These are phyloP conservation scores for Solanum pennellii DNA, from an alignment of 257 asterid species.

Conservation along the genomic window DNA sequence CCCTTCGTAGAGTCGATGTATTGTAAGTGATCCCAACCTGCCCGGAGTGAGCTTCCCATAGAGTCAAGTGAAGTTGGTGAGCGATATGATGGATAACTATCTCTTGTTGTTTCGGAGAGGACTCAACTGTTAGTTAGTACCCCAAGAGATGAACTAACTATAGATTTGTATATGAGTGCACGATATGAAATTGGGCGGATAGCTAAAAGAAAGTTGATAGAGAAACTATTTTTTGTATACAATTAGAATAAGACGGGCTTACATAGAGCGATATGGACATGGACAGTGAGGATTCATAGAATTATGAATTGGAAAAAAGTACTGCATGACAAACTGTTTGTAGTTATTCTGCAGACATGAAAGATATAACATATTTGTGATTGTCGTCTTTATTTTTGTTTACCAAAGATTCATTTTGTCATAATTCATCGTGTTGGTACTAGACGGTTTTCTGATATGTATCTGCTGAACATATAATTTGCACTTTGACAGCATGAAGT, in stretches of 20 bases:
- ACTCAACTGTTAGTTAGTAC: background rate
- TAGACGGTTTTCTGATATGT: background rate
- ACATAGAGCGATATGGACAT: background rate
- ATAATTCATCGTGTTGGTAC: background rate
- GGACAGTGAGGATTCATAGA: background rate
- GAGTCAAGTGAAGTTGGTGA: background rate
- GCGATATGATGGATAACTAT: background rate
- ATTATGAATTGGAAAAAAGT: background rate
- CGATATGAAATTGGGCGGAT: background rate
- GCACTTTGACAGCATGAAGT: constrained; percentile 50
- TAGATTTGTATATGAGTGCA: background rate
- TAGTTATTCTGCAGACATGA: background rate
- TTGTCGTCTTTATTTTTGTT: background rate
- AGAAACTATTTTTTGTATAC: background rate
- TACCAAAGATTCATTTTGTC: background rate
- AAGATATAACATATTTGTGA: background rate
- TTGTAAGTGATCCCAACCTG: background rate
- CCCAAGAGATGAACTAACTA: background rate
- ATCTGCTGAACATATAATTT: background rate
- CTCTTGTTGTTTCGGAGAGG: background rate
- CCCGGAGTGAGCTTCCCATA: background rate
- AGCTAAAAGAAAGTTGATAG: background rate
- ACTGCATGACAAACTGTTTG: background rate
- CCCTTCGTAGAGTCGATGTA: background rate
- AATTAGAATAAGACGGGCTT: background rate